A percentile compares a stretch with the other conserved stretches of the same genome.
Conservation (phyloP, 352 stramenopile genomes). For the Elongisporangium prolatum region DNA sequence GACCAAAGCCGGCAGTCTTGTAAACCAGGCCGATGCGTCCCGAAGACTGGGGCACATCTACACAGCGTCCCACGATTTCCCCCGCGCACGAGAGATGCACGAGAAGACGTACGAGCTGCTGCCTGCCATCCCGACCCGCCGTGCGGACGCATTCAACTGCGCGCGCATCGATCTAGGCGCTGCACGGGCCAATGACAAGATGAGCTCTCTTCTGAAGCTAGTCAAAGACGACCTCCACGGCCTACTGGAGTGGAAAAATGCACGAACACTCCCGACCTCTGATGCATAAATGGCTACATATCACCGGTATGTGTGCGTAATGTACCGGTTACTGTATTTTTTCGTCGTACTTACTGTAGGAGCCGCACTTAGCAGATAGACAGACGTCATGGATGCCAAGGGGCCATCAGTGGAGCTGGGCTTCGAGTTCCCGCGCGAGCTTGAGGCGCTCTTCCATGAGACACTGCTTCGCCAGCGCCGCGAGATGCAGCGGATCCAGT, state of each 20-base stretch:
- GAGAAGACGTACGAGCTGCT: conserved; percentile 89
- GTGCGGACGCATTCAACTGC: conserved; percentile 52
- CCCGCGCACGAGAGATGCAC: conserved; percentile 82
- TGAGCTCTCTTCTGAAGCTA: conserved; percentile 48
- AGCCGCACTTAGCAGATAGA: not conserved
- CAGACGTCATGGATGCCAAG: not conserved
- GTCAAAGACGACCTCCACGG: conserved; percentile 69
- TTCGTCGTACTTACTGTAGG: too few relatives aligned
- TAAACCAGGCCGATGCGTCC: conserved; percentile 85
- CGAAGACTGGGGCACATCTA: conserved; percentile 84
- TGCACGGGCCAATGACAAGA: conserved; percentile 66
- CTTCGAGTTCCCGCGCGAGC: conserved; percentile 54
- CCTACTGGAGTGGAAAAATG: conserved; percentile 77
- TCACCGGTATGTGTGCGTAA: too few relatives aligned
- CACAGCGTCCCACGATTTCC: conserved; percentile 73
- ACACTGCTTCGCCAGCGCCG: conserved; percentile 19
- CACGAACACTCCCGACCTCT: conserved; percentile 49
- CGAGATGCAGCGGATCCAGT: conserved; percentile 23
- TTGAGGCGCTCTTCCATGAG: conserved; percentile 50
- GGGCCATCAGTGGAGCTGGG: conserved; percentile 16
- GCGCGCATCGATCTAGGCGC: conserved; percentile 66
- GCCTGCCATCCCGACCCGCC: conserved; percentile 34
- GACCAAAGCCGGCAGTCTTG: conserved; percentile 72
- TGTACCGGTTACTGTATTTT: too few relatives aligned
- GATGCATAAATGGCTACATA: not conserved